Conservation (phyloP, 805 yeast genomes). For the Vanderwaltozyma polyspora region DNA sequence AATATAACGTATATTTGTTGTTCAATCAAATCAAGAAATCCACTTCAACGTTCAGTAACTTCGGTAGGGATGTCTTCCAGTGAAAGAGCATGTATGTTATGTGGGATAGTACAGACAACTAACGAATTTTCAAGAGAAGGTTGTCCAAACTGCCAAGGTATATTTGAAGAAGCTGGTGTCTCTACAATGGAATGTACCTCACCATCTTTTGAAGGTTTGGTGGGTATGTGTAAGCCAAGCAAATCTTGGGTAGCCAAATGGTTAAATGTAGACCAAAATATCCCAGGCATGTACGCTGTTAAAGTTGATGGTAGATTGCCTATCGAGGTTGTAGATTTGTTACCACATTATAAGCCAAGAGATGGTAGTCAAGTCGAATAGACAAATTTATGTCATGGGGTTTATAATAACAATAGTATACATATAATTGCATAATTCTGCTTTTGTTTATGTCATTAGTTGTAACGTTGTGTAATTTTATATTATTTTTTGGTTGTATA, state of each 20-base stretch:
- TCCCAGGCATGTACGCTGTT: constrained; percentile 86
- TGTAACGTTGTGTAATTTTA: too few species aligned
- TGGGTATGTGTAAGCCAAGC: constrained; percentile 77
- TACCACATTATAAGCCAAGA: constrained; percentile 82
- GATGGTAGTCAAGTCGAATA: constrained; percentile 77
- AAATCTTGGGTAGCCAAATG: constrained; percentile 94
- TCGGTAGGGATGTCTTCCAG: too few species aligned
- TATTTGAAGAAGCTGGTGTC: constrained; percentile 76
- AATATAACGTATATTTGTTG: too few species aligned
- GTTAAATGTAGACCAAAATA: constrained; percentile 82
- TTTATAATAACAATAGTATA: background rate
- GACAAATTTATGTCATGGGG: background rate
- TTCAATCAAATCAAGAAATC: too few species aligned
- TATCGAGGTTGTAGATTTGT: constrained; percentile 63
- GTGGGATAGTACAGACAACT: constrained; percentile 83
- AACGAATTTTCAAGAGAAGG: constrained; percentile 72
- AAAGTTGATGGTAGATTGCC: constrained; percentile 88
- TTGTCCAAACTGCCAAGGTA: constrained; percentile 92
- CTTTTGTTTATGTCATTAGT: too few species aligned
- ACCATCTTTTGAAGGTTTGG: constrained; percentile 91
- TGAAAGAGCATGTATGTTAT: constrained; percentile 94
- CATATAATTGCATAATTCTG: too few species aligned
- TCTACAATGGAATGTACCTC: constrained; percentile 86
- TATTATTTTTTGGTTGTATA: too few species aligned
- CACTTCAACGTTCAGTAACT: too few species aligned